Evolutionary conservation across 805 yeast genomes (phyloP).

Genomic region (Grigorovia yakushimaensis): DNA sequence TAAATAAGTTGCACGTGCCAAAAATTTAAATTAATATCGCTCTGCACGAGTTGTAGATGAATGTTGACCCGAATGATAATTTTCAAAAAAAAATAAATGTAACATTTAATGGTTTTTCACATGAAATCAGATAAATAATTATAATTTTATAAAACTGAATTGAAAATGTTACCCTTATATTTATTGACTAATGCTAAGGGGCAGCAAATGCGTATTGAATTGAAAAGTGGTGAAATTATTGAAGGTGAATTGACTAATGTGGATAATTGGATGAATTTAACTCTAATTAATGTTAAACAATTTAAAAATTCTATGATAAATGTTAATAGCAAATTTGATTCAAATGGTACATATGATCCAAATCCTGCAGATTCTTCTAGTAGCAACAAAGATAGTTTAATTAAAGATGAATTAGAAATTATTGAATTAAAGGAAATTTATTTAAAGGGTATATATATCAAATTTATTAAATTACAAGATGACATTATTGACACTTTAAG

Average conservation of each 20-base stretch:
- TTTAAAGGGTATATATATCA: slow-evolving; percentile 78
- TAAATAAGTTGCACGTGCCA: too few species aligned
- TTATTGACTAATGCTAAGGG: slow-evolving; percentile 85
- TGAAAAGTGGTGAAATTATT: slow-evolving; percentile 83
- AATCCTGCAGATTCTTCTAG: slow-evolving; percentile 2
- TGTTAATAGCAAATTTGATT: neutral
- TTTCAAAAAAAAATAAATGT: too few species aligned
- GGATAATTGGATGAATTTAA: slow-evolving; percentile 93
- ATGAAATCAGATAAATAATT: too few species aligned
- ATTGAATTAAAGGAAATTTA: slow-evolving; percentile 63
- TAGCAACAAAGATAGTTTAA: slow-evolving; percentile 18
- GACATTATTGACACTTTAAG: slow-evolving; percentile 68
- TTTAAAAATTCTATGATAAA: slow-evolving; percentile 29
- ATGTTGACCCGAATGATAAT: too few species aligned
- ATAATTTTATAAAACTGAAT: too few species aligned
- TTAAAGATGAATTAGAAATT: slow-evolving; percentile 28
- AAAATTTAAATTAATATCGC: too few species aligned
- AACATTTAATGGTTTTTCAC: too few species aligned
- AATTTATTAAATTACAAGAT: slow-evolving; percentile 65
- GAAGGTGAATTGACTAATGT: slow-evolving; percentile 78
- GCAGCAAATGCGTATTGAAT: slow-evolving; percentile 77
- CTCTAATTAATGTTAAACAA: slow-evolving; percentile 59
- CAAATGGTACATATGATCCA: neutral
- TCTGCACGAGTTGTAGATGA: too few species aligned
- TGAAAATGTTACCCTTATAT: slow-evolving; percentile 85